These are phyloP conservation scores for Penicillium sp. DNA, from an alignment of 2,329 filamentous ascomycete genomes.

Conservation along the genomic window DNA sequence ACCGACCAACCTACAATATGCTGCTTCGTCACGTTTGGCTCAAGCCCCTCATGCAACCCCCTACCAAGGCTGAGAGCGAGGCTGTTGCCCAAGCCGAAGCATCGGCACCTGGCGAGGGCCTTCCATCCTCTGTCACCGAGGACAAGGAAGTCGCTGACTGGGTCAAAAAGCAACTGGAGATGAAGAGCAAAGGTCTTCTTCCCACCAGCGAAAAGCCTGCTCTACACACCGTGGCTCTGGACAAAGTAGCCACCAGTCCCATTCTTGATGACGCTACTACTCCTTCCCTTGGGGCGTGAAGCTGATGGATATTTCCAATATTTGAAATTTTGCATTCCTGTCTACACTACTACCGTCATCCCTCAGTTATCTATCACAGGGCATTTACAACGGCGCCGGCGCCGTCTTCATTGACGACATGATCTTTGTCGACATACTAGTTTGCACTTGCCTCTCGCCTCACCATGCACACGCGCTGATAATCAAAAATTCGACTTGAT, in stretches of 20 bases:
- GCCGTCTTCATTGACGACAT: constrained; percentile 12
- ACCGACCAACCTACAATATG: constrained; percentile 91
- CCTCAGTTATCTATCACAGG: not conserved
- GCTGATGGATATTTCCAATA: not conserved
- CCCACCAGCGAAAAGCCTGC: constrained; percentile 68
- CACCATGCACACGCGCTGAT: not conserved
- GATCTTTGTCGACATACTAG: not conserved
- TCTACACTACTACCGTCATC: not conserved
- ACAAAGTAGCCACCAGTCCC: constrained; percentile 58
- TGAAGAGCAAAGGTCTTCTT: constrained; percentile 60
- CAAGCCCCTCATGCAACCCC: constrained; percentile 69
- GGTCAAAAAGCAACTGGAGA: constrained; percentile 72
- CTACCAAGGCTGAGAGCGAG: constrained; percentile 63
- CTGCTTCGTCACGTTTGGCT: constrained; percentile 91
- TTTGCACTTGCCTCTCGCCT: not conserved
- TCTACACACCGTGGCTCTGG: constrained; percentile 81
- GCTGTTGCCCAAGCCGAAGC: constrained; percentile 35
- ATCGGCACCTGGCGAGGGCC: constrained; percentile 31
- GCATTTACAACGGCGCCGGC: constrained; percentile 18
- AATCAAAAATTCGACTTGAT: not conserved
- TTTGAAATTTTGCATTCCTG: constrained; percentile 5
- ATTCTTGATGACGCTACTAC: constrained; percentile 29
- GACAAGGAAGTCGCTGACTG: constrained; percentile 85
- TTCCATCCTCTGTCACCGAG: constrained; percentile 50
- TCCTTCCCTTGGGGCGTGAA: constrained; percentile 11